Conservation (phyloP, 176 grass and related monocot genomes). For the Phyllostachys edulis region DNA sequence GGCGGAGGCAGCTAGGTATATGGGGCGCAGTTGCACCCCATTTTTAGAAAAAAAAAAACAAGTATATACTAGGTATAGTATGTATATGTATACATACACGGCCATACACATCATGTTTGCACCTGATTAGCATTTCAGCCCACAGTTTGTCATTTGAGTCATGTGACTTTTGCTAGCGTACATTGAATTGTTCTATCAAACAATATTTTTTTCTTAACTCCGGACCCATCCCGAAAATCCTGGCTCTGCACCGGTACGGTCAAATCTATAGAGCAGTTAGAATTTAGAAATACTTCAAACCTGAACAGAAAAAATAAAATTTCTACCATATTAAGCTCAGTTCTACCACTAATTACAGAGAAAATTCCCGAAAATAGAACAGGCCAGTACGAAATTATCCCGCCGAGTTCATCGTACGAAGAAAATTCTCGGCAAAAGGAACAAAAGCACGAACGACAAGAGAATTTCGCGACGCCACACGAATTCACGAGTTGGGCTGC, state of each 20-base stretch:
- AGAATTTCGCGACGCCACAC: neutral
- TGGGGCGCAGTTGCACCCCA: too few relatives aligned
- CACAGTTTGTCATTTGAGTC: too few relatives aligned
- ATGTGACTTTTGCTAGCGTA: too few relatives aligned
- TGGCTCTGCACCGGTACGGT: neutral
- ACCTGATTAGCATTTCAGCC: too few relatives aligned
- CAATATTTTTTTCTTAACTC: too few relatives aligned
- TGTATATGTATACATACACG: too few relatives aligned
- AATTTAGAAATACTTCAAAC: conserved; percentile 19
- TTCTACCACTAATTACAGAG: neutral
- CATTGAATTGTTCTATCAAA: too few relatives aligned
- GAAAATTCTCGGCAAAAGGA: neutral
- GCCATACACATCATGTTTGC: too few relatives aligned
- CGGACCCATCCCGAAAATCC: neutral
- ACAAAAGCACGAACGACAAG: neutral
- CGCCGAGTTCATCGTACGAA: neutral
- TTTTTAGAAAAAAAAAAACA: too few relatives aligned
- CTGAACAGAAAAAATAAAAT: neutral
- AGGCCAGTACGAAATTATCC: neutral
- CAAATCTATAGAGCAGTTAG: conserved; percentile 26
- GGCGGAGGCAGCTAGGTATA: too few relatives aligned
- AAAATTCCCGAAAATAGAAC: neutral
- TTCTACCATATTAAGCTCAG: conserved; percentile 1
- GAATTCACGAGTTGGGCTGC: neutral
- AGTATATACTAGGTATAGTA: too few relatives aligned